Base-by-base conservation (phyloP, 176 grass and related monocot genomes). In the Luzula sylvatica region DNA sequence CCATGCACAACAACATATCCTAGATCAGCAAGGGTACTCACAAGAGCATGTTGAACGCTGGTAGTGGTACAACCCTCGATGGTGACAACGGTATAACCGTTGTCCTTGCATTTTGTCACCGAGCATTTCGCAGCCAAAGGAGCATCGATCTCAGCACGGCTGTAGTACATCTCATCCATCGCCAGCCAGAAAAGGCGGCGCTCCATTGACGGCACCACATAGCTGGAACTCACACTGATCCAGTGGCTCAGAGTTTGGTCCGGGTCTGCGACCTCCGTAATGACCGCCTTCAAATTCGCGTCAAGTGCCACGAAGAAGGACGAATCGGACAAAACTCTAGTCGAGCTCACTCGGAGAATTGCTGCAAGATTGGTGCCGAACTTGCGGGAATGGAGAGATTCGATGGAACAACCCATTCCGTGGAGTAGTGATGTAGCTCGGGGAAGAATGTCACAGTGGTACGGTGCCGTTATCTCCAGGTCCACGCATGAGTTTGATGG, bases 21-120 rank as follows among this genome's bases (percentile, higher is more conserved):
- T 82, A 93, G 78, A 78, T 93, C 87, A 24, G 76, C 86, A 59
- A 93, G 68, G 42, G 77, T 67, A 66, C 87, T 81, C 2, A 93
- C 87, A 0, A 80, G 84, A 73, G 84, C 87, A 71, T 81, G 86
- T 25, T 86, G 87, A 44, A 86, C 81, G 73, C 54, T 74, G 23
- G 76, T 66, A 0, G 80, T 69, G 68, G 78, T 82, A 26, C 66
- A 46, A 73, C 87, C 78, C 11, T 67, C 76, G 50, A 93, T 65
- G 44, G 80, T 82, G 52, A 93, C 77, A 24, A 93, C 78, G 27
- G 81, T 78, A 69, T 93, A 86, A 15, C 81, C 81, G 11, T 61
- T 27, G 66, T 86, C 66, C 54, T 70, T 71, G 77, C 87, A 93
- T 38, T 78, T 65, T 13, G 77, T 82, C 46, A 93, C 78, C 28